Evolutionary conservation across 1,139 yeast species (phyloP).

Genomic region (Hyphopichia buzzinii): DNA sequence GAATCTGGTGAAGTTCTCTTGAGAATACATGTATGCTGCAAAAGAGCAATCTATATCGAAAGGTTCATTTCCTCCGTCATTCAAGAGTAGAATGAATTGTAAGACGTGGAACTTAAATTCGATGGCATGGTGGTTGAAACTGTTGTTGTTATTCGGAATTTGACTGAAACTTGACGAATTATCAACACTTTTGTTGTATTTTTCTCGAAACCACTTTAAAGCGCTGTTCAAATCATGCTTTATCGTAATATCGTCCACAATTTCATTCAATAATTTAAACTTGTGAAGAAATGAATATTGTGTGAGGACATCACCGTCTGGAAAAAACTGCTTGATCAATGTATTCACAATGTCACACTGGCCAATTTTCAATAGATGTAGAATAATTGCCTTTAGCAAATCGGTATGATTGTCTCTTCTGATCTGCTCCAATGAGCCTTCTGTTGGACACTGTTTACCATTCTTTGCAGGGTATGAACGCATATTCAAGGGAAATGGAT

Average conservation of each 20-base stretch:
- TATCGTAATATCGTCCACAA: slow-evolving; percentile 35
- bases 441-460: slow-evolving; percentile 6
- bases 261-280: slow-evolving; percentile 31
- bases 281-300: slow-evolving; percentile 24
- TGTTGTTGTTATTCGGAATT: slow-evolving; percentile 1
- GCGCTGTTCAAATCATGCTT: slow-evolving; percentile 36
- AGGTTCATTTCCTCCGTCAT: slow-evolving; percentile 15
- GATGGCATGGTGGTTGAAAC: slow-evolving; percentile 20
- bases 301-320: slow-evolving; percentile 15
- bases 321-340: slow-evolving; percentile 22
- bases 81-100: slow-evolving; percentile 49
- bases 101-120: slow-evolving; percentile 67
- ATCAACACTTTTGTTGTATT: slow-evolving; percentile 15
- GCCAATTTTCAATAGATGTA: slow-evolving; percentile 43
- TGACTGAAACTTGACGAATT: slow-evolving; percentile 1
- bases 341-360: slow-evolving; percentile 38
- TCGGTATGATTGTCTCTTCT: slow-evolving; percentile 31
- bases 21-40: slow-evolving; percentile 57
- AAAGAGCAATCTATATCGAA: slow-evolving; percentile 26
- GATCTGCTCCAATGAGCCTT: slow-evolving; percentile 12
- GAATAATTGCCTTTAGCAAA: slow-evolving; percentile 38
- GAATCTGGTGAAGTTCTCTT: slow-evolving; percentile 48
- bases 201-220: slow-evolving; percentile 34
- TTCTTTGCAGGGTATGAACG: slow-evolving; percentile 27
- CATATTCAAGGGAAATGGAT: slow-evolving; percentile 38